Evolutionary conservation across 2,329 filamentous ascomycete genomes (phyloP).

Genomic region (Hypoxylon sp.): DNA sequence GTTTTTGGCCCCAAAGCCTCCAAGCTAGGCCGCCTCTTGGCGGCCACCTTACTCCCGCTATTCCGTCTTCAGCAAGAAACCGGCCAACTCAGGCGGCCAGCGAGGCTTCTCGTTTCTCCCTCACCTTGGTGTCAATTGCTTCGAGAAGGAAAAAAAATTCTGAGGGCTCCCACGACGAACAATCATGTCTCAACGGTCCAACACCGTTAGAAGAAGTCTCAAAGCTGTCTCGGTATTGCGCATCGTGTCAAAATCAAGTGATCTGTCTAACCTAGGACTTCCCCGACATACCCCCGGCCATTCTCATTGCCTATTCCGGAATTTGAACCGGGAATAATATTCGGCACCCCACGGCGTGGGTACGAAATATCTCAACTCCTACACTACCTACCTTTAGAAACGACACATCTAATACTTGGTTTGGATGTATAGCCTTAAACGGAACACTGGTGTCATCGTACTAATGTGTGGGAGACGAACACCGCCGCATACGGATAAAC

Average conservation of each 20-base stretch:
- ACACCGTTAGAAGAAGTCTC: constrained; percentile 18
- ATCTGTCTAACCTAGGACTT: constrained; percentile 42
- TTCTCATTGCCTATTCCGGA: constrained; percentile 32
- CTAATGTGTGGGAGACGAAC: constrained; percentile 15
- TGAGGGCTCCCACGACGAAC: constrained; percentile 47
- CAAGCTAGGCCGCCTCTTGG: constrained; percentile 48
- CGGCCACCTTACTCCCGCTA: constrained; percentile 44
- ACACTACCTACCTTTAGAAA: constrained; percentile 7
- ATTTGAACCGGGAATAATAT: constrained; percentile 14
- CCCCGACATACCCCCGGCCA: constrained; percentile 40
- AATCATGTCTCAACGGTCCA: constrained; percentile 8
- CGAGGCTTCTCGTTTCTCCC: constrained; percentile 48
- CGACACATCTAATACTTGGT: constrained; percentile 16
- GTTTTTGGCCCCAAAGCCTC: constrained; percentile 53
- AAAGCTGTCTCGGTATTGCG: constrained; percentile 35
- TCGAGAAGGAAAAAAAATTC: constrained; percentile 43
- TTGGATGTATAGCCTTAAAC: constrained; percentile 31
- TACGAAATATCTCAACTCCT: constrained; percentile 9
- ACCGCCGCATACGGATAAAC: constrained; percentile 25
- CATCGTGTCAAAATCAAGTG: constrained; percentile 44
- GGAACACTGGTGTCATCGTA: constrained; percentile 1
- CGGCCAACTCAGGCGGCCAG: constrained; percentile 46
- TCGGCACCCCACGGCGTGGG: constrained; percentile 15
- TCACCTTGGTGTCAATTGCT: constrained; percentile 37
- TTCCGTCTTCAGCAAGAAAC: constrained; percentile 30